Percentiles rank a stretch among this genome's conserved stretches.
These are phyloP conservation scores for Phalaenopsis aphrodite DNA, from an alignment of 106 monocot species.

Conservation along the genomic window DNA sequence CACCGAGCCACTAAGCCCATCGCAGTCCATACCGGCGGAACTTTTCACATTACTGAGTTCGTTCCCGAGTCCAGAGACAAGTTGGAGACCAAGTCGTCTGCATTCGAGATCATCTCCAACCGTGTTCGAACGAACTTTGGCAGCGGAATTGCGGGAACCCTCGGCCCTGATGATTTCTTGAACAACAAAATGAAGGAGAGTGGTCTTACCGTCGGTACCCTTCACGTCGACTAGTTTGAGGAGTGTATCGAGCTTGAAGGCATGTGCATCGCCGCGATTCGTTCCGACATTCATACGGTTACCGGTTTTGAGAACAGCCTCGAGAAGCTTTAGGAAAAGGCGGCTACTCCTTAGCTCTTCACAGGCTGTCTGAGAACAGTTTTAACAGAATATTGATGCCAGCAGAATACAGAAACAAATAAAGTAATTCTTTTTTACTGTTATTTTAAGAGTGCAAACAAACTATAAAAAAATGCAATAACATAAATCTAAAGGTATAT, in stretches of 20 bases:
- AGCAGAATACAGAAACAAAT: neutral
- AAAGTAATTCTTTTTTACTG: neutral
- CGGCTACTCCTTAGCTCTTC: conserved; percentile 37
- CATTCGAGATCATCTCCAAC: conserved; percentile 20
- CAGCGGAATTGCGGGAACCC: conserved; percentile 12
- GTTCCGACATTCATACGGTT: conserved; percentile 58
- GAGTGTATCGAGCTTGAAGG: conserved; percentile 33
- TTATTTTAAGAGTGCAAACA: too few species aligned
- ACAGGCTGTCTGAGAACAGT: conserved; percentile 34
- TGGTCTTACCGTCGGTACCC: conserved; percentile 20
- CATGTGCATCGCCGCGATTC: conserved; percentile 37
- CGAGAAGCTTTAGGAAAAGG: conserved; percentile 40
- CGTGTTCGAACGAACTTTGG: conserved; percentile 5
- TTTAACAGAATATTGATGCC: neutral
- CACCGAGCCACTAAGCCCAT: conserved; percentile 37
- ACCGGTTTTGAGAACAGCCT: conserved; percentile 51
- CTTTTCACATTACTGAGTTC: conserved; percentile 57
- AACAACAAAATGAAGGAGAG: conserved; percentile 23
- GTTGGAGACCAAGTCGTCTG: conserved; percentile 36
- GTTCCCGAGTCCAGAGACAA: conserved; percentile 30
- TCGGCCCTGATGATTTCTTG: conserved; percentile 22
- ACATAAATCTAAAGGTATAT: too few species aligned
- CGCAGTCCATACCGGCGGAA: conserved; percentile 54
- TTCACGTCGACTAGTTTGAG: conserved; percentile 17
- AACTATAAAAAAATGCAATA: too few species aligned